Conservation (phyloP, 371 early-diverging fungal species). For the Gilbertella persicaria region DNA sequence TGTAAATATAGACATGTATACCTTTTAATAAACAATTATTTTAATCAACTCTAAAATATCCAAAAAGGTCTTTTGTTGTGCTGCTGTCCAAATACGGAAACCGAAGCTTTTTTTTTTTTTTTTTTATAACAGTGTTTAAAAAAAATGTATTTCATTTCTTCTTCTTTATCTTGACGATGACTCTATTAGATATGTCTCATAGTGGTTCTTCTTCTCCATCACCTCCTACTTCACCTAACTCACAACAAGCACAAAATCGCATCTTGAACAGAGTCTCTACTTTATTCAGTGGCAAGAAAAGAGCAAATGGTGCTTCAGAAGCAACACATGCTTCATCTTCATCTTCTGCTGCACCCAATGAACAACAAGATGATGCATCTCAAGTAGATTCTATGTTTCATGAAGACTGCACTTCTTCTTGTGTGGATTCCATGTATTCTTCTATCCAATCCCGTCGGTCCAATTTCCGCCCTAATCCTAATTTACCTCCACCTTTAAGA, state of each 20-base stretch:
- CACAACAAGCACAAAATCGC: slow-evolving; percentile 10
- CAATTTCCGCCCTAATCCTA: slow-evolving; percentile 29
- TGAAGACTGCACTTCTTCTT: slow-evolving; percentile 18
- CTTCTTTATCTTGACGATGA: background rate
- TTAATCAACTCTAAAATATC: background rate
- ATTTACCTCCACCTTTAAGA: slow-evolving; percentile 32
- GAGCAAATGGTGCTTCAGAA: slow-evolving; percentile 1
- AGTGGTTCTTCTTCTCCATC: slow-evolving; percentile 2
- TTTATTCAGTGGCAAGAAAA: slow-evolving; percentile 26
- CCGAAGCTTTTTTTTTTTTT: slow-evolving; percentile 2
- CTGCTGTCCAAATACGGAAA: slow-evolving; percentile 16
- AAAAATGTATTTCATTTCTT: background rate
- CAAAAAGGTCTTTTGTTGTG: slow-evolving; percentile 19
- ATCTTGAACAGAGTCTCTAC: slow-evolving; percentile 27
- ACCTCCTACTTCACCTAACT: slow-evolving; percentile 7
- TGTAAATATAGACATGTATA: too few species aligned
- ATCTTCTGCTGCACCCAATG: background rate
- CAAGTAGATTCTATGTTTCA: slow-evolving; percentile 31
- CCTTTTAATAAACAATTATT: too few species aligned
- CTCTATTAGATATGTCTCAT: background rate
- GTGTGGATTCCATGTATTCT: slow-evolving; percentile 47
- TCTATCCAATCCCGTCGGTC: slow-evolving; percentile 36
- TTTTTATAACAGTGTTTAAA: background rate
- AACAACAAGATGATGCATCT: background rate
- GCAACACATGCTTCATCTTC: background rate